Base-by-base conservation (phyloP, 805 yeast species). In the Sungouiozyma ichnusensis region DNA sequence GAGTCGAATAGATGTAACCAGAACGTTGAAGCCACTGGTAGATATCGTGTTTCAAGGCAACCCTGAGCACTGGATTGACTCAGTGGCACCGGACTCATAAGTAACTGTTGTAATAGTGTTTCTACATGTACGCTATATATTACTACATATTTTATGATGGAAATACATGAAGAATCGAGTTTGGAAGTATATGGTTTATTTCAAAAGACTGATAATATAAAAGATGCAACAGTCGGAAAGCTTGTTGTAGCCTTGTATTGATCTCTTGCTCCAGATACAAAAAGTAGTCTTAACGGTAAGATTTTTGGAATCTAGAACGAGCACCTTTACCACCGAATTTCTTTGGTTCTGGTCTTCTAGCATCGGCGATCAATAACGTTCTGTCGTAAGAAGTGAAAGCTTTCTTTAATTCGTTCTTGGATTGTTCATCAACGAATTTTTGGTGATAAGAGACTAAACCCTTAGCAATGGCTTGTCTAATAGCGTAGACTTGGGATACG, bases 241-340 rank as follows among this genome's bases (percentile, higher is more conserved):
- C 29, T 24, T 24, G 29, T 24, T 24, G 6, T 24, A 7, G 29
- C 29, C 29, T 11, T 24, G 29, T 24, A n/a, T n/a, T n/a, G 29
- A 6, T 24, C 11, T 24, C 9, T 7, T 7, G 6, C 29, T 24
- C 9, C 11, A 11, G 11, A 24, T 7, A 24, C 11, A 24, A 7
- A 7, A 6, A 11, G 11, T 24, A 24, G 29, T 43, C 55, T 76
- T 90, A 92, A 88, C 98, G 98, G 92, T 92, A 92, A 72, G 98
- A 92, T 75, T 92, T 92, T 82, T 92, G 98, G 97, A 85, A 90
- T 79, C 97, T 90, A 70, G 98, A 92, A 80, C 98, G 92, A 77
- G 98, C 98, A 85, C 98, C 98, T 75, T 94, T 95, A 81, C 98
- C 98, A 81, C 98, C 98, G 80, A 92, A 92, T 81, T 92, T 92